Percentiles rank a stretch among this genome's conserved stretches.
phyloP scores from a whole-genome alignment of 2,329 filamentous ascomycete species.

The Sarocladium oryzae region DNA sequence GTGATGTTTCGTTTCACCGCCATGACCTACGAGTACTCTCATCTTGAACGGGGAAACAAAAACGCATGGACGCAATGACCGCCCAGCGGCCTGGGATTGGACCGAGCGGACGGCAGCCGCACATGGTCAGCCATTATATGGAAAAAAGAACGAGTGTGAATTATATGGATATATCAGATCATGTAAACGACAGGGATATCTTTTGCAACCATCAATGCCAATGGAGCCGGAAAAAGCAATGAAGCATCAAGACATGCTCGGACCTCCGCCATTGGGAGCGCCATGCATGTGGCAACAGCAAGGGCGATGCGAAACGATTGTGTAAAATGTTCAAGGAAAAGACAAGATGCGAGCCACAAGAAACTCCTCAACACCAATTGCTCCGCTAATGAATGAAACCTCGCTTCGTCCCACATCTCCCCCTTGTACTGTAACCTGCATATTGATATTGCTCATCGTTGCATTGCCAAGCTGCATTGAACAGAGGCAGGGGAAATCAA shows the following conservation, averaged over 20 bases:
- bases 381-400: neutral
- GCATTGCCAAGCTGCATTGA: neutral
- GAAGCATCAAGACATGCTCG: neutral
- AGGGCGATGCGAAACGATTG: neutral
- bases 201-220: neutral
- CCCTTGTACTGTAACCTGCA: neutral
- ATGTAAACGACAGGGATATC: slow-evolving; percentile 6
- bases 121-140: neutral
- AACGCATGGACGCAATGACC: neutral
- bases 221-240: neutral
- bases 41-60: neutral
- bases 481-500: neutral
- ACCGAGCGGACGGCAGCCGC: neutral
- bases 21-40: neutral
- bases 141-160: neutral
- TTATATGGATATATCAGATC: neutral
- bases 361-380: slow-evolving; percentile 6
- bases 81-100: neutral
- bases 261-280: neutral
- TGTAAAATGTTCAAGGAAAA: neutral
- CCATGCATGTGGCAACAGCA: neutral
- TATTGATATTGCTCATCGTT: neutral
- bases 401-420: neutral
- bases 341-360: neutral
- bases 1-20: slow-evolving; percentile 5